Evolutionary conservation across 1,139 yeast genomes (phyloP).

Genomic region (Kodamaea fungicola): DNA sequence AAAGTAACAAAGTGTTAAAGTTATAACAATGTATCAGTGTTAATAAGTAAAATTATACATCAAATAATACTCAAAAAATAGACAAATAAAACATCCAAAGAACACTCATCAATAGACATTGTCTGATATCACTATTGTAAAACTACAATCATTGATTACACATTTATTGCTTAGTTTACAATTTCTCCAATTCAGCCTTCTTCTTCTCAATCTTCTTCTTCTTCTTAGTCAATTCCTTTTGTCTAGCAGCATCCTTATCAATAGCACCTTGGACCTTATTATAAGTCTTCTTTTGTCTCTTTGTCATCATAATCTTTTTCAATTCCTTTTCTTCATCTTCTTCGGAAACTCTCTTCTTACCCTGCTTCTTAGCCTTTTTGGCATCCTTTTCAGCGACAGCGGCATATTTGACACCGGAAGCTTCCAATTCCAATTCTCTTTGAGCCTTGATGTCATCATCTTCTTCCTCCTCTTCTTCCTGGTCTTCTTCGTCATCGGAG

Average conservation of each 20-base stretch:
- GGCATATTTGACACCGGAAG: slow-evolving; percentile 76
- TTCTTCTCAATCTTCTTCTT: slow-evolving; percentile 72
- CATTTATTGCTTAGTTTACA: slow-evolving; percentile 8
- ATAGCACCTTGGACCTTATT: slow-evolving; percentile 94
- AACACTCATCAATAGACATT: too few species aligned
- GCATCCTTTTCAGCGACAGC: slow-evolving; percentile 40
- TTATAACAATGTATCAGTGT: too few species aligned
- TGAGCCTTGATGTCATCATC: slow-evolving; percentile 68
- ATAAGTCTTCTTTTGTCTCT: slow-evolving; percentile 91
- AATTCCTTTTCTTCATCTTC: slow-evolving; percentile 83
- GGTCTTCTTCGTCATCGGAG: slow-evolving; percentile 47
- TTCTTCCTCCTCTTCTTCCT: slow-evolving; percentile 44
- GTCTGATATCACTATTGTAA: too few species aligned
- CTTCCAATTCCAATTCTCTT: slow-evolving; percentile 87
- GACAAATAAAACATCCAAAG: too few species aligned
- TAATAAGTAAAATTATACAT: too few species aligned
- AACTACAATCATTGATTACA: neutral
- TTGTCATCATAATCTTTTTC: slow-evolving; percentile 95
- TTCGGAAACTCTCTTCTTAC: slow-evolving; percentile 30
- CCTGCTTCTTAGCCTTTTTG: slow-evolving; percentile 31
- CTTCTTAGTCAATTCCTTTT: slow-evolving; percentile 72
- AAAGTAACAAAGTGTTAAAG: too few species aligned
- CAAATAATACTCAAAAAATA: too few species aligned
- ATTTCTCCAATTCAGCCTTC: slow-evolving; percentile 51
- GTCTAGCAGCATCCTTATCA: slow-evolving; percentile 78